Conservation (phyloP, 352 stramenopile genomes). For the Pythium utonaiense region DNA sequence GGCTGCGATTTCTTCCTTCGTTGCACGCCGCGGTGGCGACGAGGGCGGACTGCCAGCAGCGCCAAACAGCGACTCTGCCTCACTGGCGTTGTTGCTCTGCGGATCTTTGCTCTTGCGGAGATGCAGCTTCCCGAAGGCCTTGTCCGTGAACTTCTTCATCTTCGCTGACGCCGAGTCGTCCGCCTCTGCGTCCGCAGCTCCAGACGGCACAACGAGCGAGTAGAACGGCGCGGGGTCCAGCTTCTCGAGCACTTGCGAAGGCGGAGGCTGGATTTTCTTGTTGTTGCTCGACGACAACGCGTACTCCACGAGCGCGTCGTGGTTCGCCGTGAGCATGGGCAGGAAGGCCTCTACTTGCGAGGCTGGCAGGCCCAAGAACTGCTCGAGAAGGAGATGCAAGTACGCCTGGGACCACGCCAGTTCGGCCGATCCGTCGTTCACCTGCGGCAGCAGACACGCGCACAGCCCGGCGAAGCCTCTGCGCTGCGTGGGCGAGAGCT, state of each 20-base stretch:
- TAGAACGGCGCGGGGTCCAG: conserved; percentile 65
- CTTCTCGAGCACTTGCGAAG: conserved; percentile 14
- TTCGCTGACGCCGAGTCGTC: conserved; percentile 4
- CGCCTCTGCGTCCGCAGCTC: not conserved
- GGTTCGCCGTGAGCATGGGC: conserved; percentile 54
- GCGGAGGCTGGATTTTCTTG: not conserved
- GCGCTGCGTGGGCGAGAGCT: conserved; percentile 53
- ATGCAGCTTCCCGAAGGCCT: conserved; percentile 14
- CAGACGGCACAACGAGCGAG: conserved; percentile 42
- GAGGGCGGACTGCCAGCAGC: not conserved
- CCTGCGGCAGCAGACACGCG: conserved; percentile 57
- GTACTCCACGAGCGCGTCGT: conserved; percentile 23
- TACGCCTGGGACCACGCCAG: conserved; percentile 61
- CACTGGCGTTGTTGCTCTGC: conserved; percentile 20
- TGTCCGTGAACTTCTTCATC: conserved; percentile 23
- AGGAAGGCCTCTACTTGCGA: conserved; percentile 65
- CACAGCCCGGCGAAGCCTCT: conserved; percentile 62
- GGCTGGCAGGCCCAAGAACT: conserved; percentile 48
- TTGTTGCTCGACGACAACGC: conserved; percentile 11
- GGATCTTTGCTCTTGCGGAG: conserved; percentile 31
- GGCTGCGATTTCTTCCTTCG: conserved; percentile 22
- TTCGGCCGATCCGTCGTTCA: conserved; percentile 60
- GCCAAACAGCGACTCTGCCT: not conserved
- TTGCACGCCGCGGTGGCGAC: conserved; percentile 1
- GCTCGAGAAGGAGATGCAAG: conserved; percentile 57